These are phyloP conservation scores for Psophocarpus tetragonolobus DNA, from an alignment of 306 rosid genomes.

Conservation along the genomic window DNA sequence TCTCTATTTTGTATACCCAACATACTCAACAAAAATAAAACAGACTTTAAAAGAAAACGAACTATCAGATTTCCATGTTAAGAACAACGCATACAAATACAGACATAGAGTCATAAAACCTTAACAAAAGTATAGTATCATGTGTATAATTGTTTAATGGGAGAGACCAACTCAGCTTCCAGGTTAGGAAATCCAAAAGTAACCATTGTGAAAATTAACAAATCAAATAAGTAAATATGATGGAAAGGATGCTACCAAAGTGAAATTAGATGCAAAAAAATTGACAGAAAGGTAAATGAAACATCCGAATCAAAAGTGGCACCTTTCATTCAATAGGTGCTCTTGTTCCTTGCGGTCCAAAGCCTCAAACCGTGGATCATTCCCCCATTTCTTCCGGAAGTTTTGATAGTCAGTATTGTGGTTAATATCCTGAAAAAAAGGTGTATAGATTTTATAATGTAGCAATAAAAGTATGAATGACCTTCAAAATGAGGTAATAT, in stretches of 20 bases:
- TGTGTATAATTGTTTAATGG: not conserved
- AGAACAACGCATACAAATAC: not conserved
- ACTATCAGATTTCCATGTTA: conserved; percentile 1
- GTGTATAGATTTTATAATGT: conserved; percentile 6
- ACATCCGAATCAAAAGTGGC: conserved; percentile 27
- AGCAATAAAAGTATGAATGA: conserved; percentile 26
- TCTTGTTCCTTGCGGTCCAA: conserved; percentile 96
- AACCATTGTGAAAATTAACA: conserved; percentile 17
- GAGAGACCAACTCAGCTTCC: conserved; percentile 4
- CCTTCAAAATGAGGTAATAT: conserved; percentile 26
- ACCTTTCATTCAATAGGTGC: conserved; percentile 91
- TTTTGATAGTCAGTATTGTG: conserved; percentile 67
- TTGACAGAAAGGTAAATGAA: not conserved
- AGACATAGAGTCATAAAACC: conserved; percentile 15
- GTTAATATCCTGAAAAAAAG: conserved; percentile 71
- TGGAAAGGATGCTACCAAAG: not conserved
- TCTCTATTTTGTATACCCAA: not conserved
- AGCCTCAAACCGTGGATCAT: conserved; percentile 82
- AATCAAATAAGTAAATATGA: not conserved
- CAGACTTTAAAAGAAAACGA: not conserved
- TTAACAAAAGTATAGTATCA: not conserved
- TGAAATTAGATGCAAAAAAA: conserved; percentile 19
- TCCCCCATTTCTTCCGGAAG: conserved; percentile 87
- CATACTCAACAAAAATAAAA: too few relatives aligned
- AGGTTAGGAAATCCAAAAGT: conserved; percentile 5